Base-by-base conservation (phyloP, 2,329 filamentous ascomycete species). In the Epichloe bromicola region DNA sequence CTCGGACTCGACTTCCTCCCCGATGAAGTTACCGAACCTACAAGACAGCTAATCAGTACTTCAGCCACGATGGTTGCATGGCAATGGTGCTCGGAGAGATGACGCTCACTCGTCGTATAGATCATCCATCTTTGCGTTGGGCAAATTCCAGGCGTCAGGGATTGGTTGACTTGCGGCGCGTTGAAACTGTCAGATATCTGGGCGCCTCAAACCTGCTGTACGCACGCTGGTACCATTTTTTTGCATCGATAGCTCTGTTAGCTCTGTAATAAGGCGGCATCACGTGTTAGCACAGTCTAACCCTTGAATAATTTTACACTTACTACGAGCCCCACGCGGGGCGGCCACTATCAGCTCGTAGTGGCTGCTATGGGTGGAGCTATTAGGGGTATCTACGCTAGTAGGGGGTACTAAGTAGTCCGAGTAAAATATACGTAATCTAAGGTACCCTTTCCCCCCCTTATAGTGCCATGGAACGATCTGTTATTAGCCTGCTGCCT, bases 21-120 rank as follows among this genome's bases (percentile, higher is more conserved):
- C 93, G 65, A 97, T 95, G 71, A 93, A 97, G 74, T 97, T 97
- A 64, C 91, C 91, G 72, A 97, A 97, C 75, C 88, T 94, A 4
- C 12, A 49, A 30, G 30, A 47, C 23, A 59, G 42, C 40, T 19
- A 5, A 44, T 53, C 48, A 53, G 41, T 50, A 5, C n/a, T 14
- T 33, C 8, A 38, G n/a, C 14, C 19, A 40, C 7, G 17, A 30
- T 3, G 7, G 3, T 8, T 19, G 17, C 6, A 30, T 4, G 43
- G 3, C n/a, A 15, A 10, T 10, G 37, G 6, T 14, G 17, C 7
- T 46, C 10, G 33, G 23, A 19, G 14, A 23, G 36, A 39, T 48
- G 47, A 43, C 51, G 34, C 72, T 56, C 73, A 94, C 88, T 97
- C 91, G 73, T 97, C 91, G 68, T 97, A 96, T 61, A 96, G 82